Evolutionary conservation across 768 basidiomycete species (phyloP).

Genomic region (Tulasnella sp.): DNA sequence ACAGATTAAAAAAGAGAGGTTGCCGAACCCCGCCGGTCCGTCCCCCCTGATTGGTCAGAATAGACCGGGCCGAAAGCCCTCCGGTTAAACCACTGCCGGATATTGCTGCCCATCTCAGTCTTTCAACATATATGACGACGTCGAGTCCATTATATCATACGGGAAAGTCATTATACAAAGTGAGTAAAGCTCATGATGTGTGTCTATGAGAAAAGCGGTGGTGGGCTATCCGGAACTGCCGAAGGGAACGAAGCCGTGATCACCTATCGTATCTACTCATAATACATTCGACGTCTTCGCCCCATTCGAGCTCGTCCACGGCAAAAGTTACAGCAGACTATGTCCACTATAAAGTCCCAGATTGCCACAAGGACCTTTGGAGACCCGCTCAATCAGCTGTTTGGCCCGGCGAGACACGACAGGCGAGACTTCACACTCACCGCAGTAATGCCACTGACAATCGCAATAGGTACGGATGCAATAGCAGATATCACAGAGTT

Average conservation of each 20-base stretch:
- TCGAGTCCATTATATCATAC: not conserved
- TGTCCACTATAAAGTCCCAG: constrained; percentile 16
- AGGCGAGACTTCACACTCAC: not conserved
- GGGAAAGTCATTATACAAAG: not conserved
- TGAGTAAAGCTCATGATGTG: not conserved
- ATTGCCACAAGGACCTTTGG: constrained; percentile 9
- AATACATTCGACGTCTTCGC: not conserved
- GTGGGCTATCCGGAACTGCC: not conserved
- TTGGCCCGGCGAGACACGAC: not conserved
- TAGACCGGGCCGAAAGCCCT: not conserved
- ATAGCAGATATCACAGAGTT: constrained; percentile 17
- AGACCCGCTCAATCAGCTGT: not conserved
- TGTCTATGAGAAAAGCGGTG: not conserved
- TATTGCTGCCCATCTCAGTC: not conserved
- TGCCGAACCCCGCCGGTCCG: not conserved
- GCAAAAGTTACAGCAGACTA: constrained; percentile 15
- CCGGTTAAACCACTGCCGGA: not conserved
- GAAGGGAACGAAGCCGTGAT: not conserved
- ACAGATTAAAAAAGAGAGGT: not conserved
- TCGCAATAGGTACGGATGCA: constrained; percentile 13
- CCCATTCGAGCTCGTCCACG: not conserved
- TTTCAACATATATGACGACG: not conserved
- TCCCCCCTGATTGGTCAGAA: not conserved
- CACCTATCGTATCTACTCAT: not conserved
- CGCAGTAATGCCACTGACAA: constrained; percentile 15